Evolutionary conservation across 73 alveolate genomes (phyloP).

Genomic region (Paraurostyla sp.): DNA sequence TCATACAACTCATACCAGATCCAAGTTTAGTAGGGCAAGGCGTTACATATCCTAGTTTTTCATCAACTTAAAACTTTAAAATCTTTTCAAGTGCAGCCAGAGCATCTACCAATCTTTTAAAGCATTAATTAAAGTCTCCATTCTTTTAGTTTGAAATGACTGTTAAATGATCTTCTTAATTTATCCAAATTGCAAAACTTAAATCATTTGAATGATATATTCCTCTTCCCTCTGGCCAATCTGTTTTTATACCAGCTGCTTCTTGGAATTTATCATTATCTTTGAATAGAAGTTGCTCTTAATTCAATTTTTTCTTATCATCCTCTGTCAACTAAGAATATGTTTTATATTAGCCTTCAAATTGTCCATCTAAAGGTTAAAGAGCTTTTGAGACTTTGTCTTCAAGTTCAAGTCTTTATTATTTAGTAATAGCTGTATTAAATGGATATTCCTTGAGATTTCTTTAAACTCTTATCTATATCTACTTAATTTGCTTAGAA

Average conservation of each 20-base stretch:
- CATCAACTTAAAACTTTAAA: too few species aligned
- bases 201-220: not conserved
- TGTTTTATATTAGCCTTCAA: constrained; percentile 37
- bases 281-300: constrained; percentile 67
- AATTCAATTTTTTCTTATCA: constrained; percentile 53
- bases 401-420: constrained; percentile 40
- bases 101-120: too few species aligned
- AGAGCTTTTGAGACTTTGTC: constrained; percentile 39
- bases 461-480: constrained; percentile 68
- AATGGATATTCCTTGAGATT: constrained; percentile 57
- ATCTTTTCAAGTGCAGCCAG: too few species aligned
- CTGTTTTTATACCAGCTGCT: constrained; percentile 42
- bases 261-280: constrained; percentile 58
- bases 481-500: not conserved
- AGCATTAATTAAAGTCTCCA: too few species aligned
- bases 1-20: too few species aligned
- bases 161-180: constrained; percentile 63
- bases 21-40: too few species aligned
- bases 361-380: constrained; percentile 33
- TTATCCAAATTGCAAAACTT: constrained; percentile 51
- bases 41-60: too few species aligned
- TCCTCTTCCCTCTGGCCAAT: constrained; percentile 4
- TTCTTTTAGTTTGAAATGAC: too few species aligned
- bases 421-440: constrained; percentile 44
- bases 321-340: not conserved